phyloP scores from a whole-genome alignment of 805 yeast genomes.

The Myxozyma geophila region DNA sequence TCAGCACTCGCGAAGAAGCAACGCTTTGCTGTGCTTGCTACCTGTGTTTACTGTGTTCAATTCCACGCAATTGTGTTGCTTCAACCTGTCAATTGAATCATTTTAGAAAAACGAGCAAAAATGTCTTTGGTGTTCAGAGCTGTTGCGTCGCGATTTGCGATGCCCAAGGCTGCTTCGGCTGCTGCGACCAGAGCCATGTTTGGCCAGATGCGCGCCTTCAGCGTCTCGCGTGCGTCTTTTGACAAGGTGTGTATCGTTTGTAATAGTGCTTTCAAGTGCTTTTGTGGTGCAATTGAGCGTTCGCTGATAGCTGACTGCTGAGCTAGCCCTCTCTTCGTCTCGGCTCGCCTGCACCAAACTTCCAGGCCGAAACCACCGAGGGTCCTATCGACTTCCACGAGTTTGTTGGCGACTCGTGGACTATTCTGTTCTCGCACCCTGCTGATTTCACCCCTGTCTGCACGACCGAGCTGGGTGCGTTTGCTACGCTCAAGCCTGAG shows the following conservation, averaged over 20 bases:
- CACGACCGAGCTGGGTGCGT: conserved; percentile 95
- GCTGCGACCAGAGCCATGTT: not conserved
- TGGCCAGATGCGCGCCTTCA: conserved; percentile 19
- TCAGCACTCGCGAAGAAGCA: not conserved
- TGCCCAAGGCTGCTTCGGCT: not conserved
- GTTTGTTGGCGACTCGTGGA: conserved; percentile 85
- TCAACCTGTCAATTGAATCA: not conserved
- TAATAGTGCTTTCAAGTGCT: not conserved
- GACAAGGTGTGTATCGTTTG: conserved; percentile 7
- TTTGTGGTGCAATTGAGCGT: not conserved
- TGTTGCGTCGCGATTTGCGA: conserved; percentile 12
- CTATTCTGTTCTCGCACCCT: conserved; percentile 89
- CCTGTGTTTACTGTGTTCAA: not conserved
- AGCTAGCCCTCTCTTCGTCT: conserved; percentile 61
- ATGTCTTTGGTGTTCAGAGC: conserved; percentile 21
- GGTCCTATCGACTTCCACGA: conserved; percentile 89
- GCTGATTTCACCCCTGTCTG: conserved; percentile 97
- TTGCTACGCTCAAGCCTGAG: conserved; percentile 89
- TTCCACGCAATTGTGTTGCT: not conserved
- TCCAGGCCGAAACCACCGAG: conserved; percentile 78
- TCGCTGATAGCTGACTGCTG: not conserved
- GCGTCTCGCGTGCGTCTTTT: conserved; percentile 17
- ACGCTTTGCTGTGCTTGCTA: not conserved
- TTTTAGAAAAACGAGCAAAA: not conserved
- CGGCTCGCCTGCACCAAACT: conserved; percentile 82